Conservation (phyloP, 805 yeast species). For the Kurtzmaniella fragi region DNA sequence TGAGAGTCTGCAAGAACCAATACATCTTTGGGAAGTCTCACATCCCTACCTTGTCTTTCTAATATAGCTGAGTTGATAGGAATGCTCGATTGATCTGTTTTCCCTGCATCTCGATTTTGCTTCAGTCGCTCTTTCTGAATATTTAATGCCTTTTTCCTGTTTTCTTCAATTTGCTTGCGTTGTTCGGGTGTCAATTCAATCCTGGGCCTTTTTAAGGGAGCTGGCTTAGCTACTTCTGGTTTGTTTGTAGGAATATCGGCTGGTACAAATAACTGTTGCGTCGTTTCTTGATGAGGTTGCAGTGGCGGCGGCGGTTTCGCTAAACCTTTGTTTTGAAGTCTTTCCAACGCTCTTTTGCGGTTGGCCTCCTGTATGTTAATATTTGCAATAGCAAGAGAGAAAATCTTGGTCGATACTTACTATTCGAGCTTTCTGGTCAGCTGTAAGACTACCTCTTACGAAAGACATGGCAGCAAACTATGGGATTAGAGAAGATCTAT, state of each 20-base stretch:
- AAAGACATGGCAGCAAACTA: slow-evolving; percentile 13
- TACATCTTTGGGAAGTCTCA: slow-evolving; percentile 3
- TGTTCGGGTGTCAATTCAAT: slow-evolving; percentile 46
- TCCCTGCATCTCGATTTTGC: slow-evolving; percentile 35
- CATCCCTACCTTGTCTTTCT: slow-evolving; percentile 2
- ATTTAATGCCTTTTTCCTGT: slow-evolving; percentile 50
- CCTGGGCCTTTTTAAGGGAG: slow-evolving; percentile 15
- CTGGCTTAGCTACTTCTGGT: slow-evolving; percentile 5
- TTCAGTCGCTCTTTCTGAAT: slow-evolving; percentile 28
- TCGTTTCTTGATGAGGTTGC: background rate
- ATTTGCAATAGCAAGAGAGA: slow-evolving; percentile 4
- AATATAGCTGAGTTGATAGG: background rate
- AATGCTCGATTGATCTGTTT: background rate
- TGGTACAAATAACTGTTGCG: background rate
- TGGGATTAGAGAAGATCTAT: background rate
- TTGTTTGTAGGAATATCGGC: slow-evolving; percentile 3
- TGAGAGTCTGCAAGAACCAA: slow-evolving; percentile 2
- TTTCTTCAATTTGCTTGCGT: slow-evolving; percentile 42
- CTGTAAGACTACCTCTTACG: slow-evolving; percentile 21
- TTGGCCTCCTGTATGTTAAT: slow-evolving; percentile 48
- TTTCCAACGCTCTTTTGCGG: slow-evolving; percentile 56
- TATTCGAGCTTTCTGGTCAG: slow-evolving; percentile 29
- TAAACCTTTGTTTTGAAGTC: slow-evolving; percentile 43
- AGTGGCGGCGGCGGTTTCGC: slow-evolving; percentile 3
- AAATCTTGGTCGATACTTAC: slow-evolving; percentile 22